These are phyloP conservation scores for Blastobotrys muscicola DNA, from an alignment of 805 yeast species.

Conservation along the genomic window DNA sequence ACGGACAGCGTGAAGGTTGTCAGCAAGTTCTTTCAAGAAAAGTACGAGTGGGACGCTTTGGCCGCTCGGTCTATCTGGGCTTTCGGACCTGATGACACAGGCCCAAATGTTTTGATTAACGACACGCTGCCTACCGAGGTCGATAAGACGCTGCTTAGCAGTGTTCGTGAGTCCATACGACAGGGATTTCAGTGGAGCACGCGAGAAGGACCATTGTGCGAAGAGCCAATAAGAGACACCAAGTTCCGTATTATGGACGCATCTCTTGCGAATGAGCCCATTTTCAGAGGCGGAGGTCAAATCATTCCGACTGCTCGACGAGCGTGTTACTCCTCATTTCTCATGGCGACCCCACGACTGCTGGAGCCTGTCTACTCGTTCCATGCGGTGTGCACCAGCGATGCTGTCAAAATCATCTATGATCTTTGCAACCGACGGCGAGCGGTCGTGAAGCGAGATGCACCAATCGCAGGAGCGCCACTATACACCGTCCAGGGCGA, in stretches of 20 bases:
- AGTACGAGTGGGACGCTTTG: constrained; percentile 72
- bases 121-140: constrained; percentile 71
- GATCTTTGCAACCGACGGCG: constrained; percentile 52
- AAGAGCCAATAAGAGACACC: constrained; percentile 63
- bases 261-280: constrained; percentile 37
- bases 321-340: constrained; percentile 73
- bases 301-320: constrained; percentile 72
- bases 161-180: constrained; percentile 44
- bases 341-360: constrained; percentile 68
- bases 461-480: constrained; percentile 65
- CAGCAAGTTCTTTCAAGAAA: constrained; percentile 44
- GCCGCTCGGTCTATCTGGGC: constrained; percentile 78
- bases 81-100: constrained; percentile 49
- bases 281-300: constrained; percentile 53
- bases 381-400: constrained; percentile 44
- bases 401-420: constrained; percentile 41
- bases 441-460: constrained; percentile 44
- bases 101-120: constrained; percentile 49
- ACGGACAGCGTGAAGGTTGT: constrained; percentile 34
- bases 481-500: constrained; percentile 50
- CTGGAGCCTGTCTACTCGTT: constrained; percentile 74
- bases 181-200: constrained; percentile 82
- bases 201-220: constrained; percentile 87
- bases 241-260: constrained; percentile 64
- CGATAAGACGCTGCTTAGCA: constrained; percentile 40